A percentile compares a stretch with the other conserved stretches of the same genome.
These are phyloP conservation scores for Dryas octopetala DNA, from an alignment of 306 rosid species.

Conservation along the genomic window DNA sequence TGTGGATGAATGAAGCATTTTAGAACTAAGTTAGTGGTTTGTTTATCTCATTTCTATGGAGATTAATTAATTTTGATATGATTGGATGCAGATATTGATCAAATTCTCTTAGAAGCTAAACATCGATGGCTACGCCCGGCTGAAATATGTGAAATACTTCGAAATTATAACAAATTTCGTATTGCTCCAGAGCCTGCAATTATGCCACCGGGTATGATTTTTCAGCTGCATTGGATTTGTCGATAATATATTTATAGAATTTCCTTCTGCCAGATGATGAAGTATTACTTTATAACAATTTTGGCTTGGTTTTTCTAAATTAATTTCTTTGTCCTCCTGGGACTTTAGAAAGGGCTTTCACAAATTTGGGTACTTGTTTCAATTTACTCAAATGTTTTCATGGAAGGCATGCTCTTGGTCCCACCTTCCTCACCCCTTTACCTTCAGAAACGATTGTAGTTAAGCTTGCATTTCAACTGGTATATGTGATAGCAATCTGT, in stretches of 20 bases:
- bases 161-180: conserved; percentile 46
- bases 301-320: not conserved
- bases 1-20: not conserved
- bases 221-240: conserved; percentile 16
- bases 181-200: conserved; percentile 65
- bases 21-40: not conserved
- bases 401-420: not conserved
- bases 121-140: conserved; percentile 91
- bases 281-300: not conserved
- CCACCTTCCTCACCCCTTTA: not conserved
- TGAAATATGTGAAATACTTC: conserved; percentile 82
- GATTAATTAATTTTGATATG: conserved; percentile 22
- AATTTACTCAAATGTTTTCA: not conserved
- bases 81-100: conserved; percentile 57
- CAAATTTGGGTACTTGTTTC: not conserved
- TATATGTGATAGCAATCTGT: not conserved
- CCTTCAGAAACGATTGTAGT: not conserved
- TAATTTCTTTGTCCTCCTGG: not conserved
- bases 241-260: not conserved
- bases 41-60: conserved; percentile 4
- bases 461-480: not conserved
- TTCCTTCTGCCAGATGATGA: not conserved
- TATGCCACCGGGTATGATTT: conserved; percentile 67
- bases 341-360: not conserved
- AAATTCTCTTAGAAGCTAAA: conserved; percentile 67